Conservation (phyloP, 345 rosid genomes). For the Brassica juncea region DNA sequence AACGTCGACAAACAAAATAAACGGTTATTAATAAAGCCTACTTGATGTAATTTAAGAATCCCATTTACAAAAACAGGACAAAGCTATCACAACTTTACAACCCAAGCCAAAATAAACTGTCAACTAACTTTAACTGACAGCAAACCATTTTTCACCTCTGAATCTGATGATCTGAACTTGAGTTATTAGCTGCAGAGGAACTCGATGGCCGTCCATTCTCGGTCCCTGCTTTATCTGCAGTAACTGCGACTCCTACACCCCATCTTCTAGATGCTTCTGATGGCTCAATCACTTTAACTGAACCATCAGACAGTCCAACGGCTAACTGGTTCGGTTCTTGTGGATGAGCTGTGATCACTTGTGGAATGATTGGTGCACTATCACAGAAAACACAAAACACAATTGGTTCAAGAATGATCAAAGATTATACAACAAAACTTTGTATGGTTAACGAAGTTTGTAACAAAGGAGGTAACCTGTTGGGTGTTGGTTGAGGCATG, state of each 20-base stretch:
- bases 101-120: conserved; percentile 37
- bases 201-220: conserved; percentile 50
- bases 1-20: conserved; percentile 3
- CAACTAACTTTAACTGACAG: conserved; percentile 34
- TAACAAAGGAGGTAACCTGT: conserved; percentile 46
- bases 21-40: conserved; percentile 24
- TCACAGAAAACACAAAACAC: neutral
- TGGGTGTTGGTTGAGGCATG: conserved; percentile 54
- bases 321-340: conserved; percentile 72
- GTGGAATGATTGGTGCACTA: conserved; percentile 41
- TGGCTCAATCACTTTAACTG: conserved; percentile 65
- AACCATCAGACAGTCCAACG: conserved; percentile 66
- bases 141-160: conserved; percentile 45
- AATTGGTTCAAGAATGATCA: neutral
- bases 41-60: conserved; percentile 22
- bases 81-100: conserved; percentile 39
- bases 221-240: conserved; percentile 47
- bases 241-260: conserved; percentile 38
- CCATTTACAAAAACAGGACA: conserved; percentile 31
- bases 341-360: conserved; percentile 68
- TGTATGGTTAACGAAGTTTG: neutral
- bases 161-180: conserved; percentile 47
- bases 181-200: conserved; percentile 44
- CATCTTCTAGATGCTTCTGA: conserved; percentile 59
- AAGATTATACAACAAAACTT: neutral